These are phyloP conservation scores for Exidia glandulosa DNA, from an alignment of 768 basidiomycete species.

Conservation along the genomic window DNA sequence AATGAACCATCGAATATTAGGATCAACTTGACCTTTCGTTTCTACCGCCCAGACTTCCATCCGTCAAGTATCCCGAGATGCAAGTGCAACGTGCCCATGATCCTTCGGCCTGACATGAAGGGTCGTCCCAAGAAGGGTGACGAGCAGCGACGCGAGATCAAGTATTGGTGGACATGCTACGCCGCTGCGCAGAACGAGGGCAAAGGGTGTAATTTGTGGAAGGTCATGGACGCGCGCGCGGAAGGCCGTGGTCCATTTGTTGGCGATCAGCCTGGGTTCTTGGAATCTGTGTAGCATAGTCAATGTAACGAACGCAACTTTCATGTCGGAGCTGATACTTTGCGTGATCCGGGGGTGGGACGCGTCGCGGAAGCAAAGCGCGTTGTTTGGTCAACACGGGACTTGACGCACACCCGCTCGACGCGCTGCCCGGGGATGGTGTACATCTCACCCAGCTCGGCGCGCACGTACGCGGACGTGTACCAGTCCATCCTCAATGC, in stretches of 20 bases:
- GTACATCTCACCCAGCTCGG: neutral
- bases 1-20: conserved; percentile 49
- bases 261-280: conserved; percentile 9
- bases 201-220: conserved; percentile 70
- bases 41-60: conserved; percentile 73
- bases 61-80: conserved; percentile 58
- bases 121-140: conserved; percentile 25
- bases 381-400: neutral
- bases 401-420: neutral
- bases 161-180: conserved; percentile 77
- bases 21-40: conserved; percentile 81
- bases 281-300: neutral
- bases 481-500: conserved; percentile 62
- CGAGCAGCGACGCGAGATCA: conserved; percentile 35
- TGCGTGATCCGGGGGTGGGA: no score
- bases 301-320: no score
- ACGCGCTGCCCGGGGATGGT: neutral
- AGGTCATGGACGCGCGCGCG: conserved; percentile 52
- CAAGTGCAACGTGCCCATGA: conserved; percentile 59
- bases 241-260: conserved; percentile 52
- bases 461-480: conserved; percentile 48
- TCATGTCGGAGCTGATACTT: no score
- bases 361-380: neutral
- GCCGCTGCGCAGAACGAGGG: conserved; percentile 77
- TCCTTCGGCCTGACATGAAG: conserved; percentile 73